Percentiles rank a stretch among this genome's conserved stretches.
These are phyloP conservation scores for Axilococcus clingmanii DNA, from an alignment of 139 green algal species.

Conservation along the genomic window DNA sequence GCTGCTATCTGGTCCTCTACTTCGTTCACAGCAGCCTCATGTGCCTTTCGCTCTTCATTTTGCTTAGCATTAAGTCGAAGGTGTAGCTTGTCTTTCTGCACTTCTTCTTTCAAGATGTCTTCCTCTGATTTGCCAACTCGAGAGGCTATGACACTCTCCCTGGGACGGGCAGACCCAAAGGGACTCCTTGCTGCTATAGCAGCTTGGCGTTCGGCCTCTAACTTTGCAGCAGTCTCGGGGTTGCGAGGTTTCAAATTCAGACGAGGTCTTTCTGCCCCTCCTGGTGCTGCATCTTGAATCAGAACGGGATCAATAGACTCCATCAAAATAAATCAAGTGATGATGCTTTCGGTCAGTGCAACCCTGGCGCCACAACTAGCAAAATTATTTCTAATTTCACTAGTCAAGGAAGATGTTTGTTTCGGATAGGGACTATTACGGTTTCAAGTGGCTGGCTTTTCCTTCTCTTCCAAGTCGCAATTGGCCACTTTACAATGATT, in stretches of 20 bases:
- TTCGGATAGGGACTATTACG: no score
- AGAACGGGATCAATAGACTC: no score
- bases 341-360: no score
- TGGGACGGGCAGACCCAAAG: slow-evolving; percentile 64
- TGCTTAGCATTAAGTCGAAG: slow-evolving; percentile 50
- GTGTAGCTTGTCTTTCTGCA: slow-evolving; percentile 51
- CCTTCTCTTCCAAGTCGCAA: no score
- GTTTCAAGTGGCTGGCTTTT: no score
- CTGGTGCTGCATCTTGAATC: not conserved
- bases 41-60: slow-evolving; percentile 40
- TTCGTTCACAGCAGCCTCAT: slow-evolving; percentile 32
- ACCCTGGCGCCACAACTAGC: no score
- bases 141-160: slow-evolving; percentile 50
- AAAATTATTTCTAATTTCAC: no score
- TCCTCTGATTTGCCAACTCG: slow-evolving; percentile 56
- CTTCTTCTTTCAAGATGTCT: slow-evolving; percentile 59
- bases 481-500: no score
- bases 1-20: slow-evolving; percentile 22
- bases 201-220: slow-evolving; percentile 14
- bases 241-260: slow-evolving; percentile 25
- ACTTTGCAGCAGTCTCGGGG: slow-evolving; percentile 8
- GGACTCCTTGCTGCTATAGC: slow-evolving; percentile 26
- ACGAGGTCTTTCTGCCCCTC: slow-evolving; percentile 1
- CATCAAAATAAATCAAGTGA: no score
- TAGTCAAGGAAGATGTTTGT: no score